phyloP scores from a whole-genome alignment of 1,139 yeast genomes.

The Kodamaea alishanica region DNA sequence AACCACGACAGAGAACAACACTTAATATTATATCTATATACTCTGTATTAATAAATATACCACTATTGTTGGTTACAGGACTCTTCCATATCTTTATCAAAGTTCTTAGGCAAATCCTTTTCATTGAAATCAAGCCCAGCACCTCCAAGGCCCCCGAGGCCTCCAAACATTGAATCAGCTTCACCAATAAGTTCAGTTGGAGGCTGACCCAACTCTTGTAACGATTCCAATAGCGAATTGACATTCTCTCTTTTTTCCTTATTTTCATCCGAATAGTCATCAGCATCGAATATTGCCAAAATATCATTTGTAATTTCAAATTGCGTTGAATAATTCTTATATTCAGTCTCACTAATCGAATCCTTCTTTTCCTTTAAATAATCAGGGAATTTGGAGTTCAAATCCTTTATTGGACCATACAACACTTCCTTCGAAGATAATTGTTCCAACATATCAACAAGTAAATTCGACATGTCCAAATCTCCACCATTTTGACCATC shows the following conservation, averaged over 20 bases:
- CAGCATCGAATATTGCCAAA: conserved; percentile 54
- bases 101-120: conserved; percentile 45
- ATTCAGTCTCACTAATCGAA: conserved; percentile 45
- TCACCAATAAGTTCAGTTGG: conserved; percentile 79
- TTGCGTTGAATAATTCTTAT: conserved; percentile 51
- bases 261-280: conserved; percentile 51
- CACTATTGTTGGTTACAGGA: conserved; percentile 21
- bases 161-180: conserved; percentile 53
- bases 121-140: conserved; percentile 37
- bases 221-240: conserved; percentile 56
- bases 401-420: conserved; percentile 84
- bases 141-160: conserved; percentile 27
- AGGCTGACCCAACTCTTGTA: conserved; percentile 85
- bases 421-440: conserved; percentile 82
- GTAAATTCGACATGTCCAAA: conserved; percentile 57
- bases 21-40: neutral
- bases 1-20: too few species aligned
- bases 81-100: conserved; percentile 42
- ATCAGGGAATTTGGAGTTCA: conserved; percentile 64
- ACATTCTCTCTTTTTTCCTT: conserved; percentile 50
- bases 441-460: conserved; percentile 78
- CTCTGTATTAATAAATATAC: too few species aligned
- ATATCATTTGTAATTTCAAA: conserved; percentile 51
- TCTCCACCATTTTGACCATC: conserved; percentile 40
- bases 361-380: conserved; percentile 53